A percentile compares a stretch with the other conserved stretches of the same genome.
phyloP scores from a whole-genome alignment of 176 grass and related monocot genomes.

The Rhynchospora breviuscula region DNA sequence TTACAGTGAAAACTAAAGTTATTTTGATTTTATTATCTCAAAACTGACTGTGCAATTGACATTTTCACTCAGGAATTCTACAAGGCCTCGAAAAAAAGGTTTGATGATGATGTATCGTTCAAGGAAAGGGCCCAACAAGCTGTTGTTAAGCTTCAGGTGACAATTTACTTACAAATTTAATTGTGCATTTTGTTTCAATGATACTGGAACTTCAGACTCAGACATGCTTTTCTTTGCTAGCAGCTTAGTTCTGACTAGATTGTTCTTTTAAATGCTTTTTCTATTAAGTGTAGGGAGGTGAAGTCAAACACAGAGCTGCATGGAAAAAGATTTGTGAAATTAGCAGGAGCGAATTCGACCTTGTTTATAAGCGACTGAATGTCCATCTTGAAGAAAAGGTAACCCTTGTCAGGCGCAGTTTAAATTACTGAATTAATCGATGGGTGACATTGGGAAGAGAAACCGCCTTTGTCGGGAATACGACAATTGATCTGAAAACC shows the following conservation, averaged over 20 bases:
- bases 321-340: slow-evolving; percentile 97
- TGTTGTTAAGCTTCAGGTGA: slow-evolving; percentile 81
- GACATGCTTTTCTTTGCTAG: too few relatives aligned
- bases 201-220: too few relatives aligned
- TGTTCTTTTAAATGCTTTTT: slow-evolving; percentile 27
- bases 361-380: slow-evolving; percentile 69
- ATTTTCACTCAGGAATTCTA: slow-evolving; percentile 66
- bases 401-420: too few relatives aligned
- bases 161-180: neutral
- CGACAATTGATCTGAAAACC: too few relatives aligned
- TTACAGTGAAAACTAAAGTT: neutral
- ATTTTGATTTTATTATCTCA: neutral
- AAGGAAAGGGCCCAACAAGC: slow-evolving; percentile 84
- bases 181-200: too few relatives aligned
- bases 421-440: too few relatives aligned
- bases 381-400: slow-evolving; percentile 92
- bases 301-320: slow-evolving; percentile 64
- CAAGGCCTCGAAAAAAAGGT: slow-evolving; percentile 82
- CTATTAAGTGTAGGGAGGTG: slow-evolving; percentile 58
- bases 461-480: too few relatives aligned
- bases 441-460: too few relatives aligned
- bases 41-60: slow-evolving; percentile 6
- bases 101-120: slow-evolving; percentile 72
- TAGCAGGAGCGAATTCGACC: slow-evolving; percentile 78
- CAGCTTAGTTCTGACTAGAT: neutral